Evolutionary conservation across 202 grass and related monocot genomes (phyloP).

Genomic region (Setaria italica): DNA sequence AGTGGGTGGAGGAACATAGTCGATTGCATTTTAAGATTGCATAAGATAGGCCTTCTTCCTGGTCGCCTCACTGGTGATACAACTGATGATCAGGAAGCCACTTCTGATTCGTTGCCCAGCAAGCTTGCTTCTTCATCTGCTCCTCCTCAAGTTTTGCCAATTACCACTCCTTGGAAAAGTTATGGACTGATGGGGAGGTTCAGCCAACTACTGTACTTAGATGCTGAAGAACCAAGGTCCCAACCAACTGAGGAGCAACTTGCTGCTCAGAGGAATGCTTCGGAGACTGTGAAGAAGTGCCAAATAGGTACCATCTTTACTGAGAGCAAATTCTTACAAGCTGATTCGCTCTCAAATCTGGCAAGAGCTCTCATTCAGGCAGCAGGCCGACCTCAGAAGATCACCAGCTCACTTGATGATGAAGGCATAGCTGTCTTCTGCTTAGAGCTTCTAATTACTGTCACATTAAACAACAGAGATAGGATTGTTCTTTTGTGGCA

Average conservation of each 20-base stretch:
- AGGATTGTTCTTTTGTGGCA: slow-evolving; percentile 96
- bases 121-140: slow-evolving; percentile 56
- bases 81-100: slow-evolving; percentile 65
- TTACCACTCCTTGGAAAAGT: slow-evolving; percentile 66
- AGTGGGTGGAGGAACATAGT: slow-evolving; percentile 92
- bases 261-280: slow-evolving; percentile 75
- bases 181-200: slow-evolving; percentile 97
- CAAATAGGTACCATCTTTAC: slow-evolving; percentile 87
- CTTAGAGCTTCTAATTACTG: slow-evolving; percentile 89
- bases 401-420: slow-evolving; percentile 72
- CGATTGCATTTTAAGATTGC: slow-evolving; percentile 89
- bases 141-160: slow-evolving; percentile 61
- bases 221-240: slow-evolving; percentile 78
- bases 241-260: slow-evolving; percentile 94
- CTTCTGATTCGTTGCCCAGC: slow-evolving; percentile 59
- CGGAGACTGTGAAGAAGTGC: slow-evolving; percentile 83
- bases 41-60: slow-evolving; percentile 90
- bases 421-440: slow-evolving; percentile 88
- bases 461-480: slow-evolving; percentile 98
- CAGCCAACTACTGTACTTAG: slow-evolving; percentile 84
- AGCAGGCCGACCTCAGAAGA: slow-evolving; percentile 90
- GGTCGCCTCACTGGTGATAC: slow-evolving; percentile 66
- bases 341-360: slow-evolving; percentile 81
- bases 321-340: slow-evolving; percentile 97
- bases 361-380: slow-evolving; percentile 77